phyloP scores from a whole-genome alignment of 2,329 filamentous ascomycete species.

The Colletotrichum agaves region DNA sequence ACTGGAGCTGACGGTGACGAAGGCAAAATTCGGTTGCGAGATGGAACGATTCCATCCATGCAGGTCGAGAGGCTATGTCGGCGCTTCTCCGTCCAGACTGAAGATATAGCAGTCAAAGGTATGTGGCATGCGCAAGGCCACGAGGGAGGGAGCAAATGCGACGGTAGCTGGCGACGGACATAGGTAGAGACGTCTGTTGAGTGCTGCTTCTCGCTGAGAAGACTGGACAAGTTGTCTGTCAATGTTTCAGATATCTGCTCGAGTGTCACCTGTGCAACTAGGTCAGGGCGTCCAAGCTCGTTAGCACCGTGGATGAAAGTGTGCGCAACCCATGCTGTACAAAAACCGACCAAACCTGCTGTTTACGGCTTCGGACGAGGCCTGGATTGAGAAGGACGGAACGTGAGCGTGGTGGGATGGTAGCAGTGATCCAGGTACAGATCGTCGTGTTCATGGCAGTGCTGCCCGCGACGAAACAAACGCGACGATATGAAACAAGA shows the following conservation, averaged over 20 bases:
- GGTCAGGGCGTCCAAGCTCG: slow-evolving; percentile 31
- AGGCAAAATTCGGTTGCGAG: slow-evolving; percentile 30
- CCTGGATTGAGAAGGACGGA: slow-evolving; percentile 29
- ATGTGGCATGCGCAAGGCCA: slow-evolving; percentile 19
- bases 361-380: slow-evolving; percentile 34
- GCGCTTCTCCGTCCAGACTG: slow-evolving; percentile 29
- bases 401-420: slow-evolving; percentile 25
- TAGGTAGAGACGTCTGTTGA: slow-evolving; percentile 15
- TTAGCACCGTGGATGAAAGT: slow-evolving; percentile 13
- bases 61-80: slow-evolving; percentile 36
- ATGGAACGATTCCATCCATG: slow-evolving; percentile 37
- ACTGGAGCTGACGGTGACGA: slow-evolving; percentile 9
- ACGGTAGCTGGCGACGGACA: not conserved
- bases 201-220: slow-evolving; percentile 28
- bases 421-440: slow-evolving; percentile 25
- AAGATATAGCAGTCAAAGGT: slow-evolving; percentile 30
- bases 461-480: slow-evolving; percentile 34
- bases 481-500: slow-evolving; percentile 37
- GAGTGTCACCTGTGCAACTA: slow-evolving; percentile 28
- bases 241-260: slow-evolving; percentile 37
- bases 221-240: slow-evolving; percentile 37
- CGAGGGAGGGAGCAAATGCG: slow-evolving; percentile 26
- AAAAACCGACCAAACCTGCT: slow-evolving; percentile 25
- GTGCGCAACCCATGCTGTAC: slow-evolving; percentile 25
- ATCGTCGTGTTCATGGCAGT: slow-evolving; percentile 23